Conservation (phyloP, 23 red algal genomes). For the Gracilaria gracilis region DNA sequence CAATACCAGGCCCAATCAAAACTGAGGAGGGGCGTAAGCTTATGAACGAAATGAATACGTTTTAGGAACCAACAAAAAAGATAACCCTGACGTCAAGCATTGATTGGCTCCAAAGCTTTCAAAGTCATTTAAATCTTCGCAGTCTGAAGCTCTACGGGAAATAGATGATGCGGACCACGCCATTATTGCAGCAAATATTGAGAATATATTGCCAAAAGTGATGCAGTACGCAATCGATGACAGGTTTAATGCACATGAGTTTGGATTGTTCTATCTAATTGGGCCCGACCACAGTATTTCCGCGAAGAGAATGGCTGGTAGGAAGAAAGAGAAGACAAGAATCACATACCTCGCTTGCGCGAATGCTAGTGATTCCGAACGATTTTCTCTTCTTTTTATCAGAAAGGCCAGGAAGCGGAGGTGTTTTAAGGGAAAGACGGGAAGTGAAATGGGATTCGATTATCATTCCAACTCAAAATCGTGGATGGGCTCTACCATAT, state of each 20-base stretch:
- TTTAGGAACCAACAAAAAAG: not conserved
- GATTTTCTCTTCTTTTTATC: not conserved
- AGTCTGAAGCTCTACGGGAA: not conserved
- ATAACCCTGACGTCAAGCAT: not conserved
- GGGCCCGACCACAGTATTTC: not conserved
- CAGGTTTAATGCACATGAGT: not conserved
- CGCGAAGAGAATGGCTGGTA: not conserved
- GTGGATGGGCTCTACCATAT: not conserved
- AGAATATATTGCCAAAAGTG: not conserved
- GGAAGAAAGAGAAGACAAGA: not conserved
- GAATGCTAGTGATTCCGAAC: not conserved
- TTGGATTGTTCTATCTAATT: not conserved
- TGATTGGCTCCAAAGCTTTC: not conserved
- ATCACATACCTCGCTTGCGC: not conserved
- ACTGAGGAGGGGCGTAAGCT: not conserved
- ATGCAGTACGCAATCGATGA: not conserved
- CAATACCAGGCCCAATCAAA: not conserved
- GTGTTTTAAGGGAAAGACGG: not conserved
- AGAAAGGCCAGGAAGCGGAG: not conserved
- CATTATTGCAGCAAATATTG: not conserved
- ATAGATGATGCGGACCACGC: not conserved
- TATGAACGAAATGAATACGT: not conserved
- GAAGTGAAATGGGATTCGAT: not conserved
- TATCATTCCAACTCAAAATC: not conserved
- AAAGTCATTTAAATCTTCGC: not conserved